Base-by-base conservation (phyloP, 306 rosid species). In the Mimosa bimucronata region DNA sequence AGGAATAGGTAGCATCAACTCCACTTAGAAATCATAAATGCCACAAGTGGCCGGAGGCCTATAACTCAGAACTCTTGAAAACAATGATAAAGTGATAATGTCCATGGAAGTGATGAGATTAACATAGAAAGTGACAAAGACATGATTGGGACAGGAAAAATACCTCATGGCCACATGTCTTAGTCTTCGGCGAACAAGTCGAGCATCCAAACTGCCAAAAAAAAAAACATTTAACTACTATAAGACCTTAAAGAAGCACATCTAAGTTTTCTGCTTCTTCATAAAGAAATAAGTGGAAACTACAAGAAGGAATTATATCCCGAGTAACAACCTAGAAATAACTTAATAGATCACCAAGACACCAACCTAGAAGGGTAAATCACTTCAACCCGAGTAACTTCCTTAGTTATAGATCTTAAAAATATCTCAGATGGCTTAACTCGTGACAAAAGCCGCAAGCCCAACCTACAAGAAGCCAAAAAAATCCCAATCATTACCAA, bases 391-490 rank as follows among this genome's bases (percentile, higher is more conserved):
- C 85, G 66, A n/a, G 94, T 89, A 78, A 87, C 81, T 37, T 93
- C 99, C 75, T 89, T 93, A 2, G 98, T 76, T 41, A 95, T 90
- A 4, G 99, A 90, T 76, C 88, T 90, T 84, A 95, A 85, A 77
- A 95, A 89, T 15, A 93, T 90, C 96, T 95, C 99, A 5, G 97
- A 89, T 3, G 99, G 99, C 82, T 88, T 88, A 66, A 95, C 98
- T 69, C 89, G 88, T 19, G 99, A 87, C 85, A 95, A 80, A 38
- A 93, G 94, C 91, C 86, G 75, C 85, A 91, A 41, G 57, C 98
- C 99, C 73, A 93, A 67, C 80, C 99, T 95, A 75, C 83, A 80
- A 77, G 46, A 87, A 69, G 65, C 45, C 26, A 78, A 77, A 37
- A 77, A 37, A 87, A 70, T 67, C 57, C 18, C 34, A 71, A 69